Evolutionary conservation across 1,139 yeast genomes (phyloP).

Genomic region (Groenewaldozyma sp.): DNA sequence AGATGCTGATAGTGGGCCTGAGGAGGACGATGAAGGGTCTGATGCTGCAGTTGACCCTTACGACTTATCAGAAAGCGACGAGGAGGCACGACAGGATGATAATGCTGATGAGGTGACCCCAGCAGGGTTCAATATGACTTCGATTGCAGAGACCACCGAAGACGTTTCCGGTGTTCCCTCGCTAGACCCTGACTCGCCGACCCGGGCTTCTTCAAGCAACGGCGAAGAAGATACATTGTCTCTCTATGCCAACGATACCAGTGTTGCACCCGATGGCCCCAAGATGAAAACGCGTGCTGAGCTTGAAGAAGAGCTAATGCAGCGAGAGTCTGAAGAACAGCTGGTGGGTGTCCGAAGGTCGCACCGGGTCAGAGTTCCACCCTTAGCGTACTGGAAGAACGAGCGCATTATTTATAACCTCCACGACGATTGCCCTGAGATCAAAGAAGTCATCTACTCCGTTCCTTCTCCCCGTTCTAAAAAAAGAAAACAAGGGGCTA

Average conservation of each 20-base stretch:
- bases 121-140: not conserved
- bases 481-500: not conserved
- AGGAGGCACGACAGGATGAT: too few relatives aligned
- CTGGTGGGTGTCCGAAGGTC: conserved; percentile 37
- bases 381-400: conserved; percentile 79
- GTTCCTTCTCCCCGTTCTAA: not conserved
- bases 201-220: not conserved
- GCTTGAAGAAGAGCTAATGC: not conserved
- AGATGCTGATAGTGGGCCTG: not conserved
- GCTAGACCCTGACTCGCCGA: not conserved
- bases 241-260: not conserved
- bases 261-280: not conserved
- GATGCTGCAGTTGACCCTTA: too few relatives aligned
- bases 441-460: conserved; percentile 1
- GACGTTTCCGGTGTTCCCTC: conserved; percentile 1
- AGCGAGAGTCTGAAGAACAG: not conserved
- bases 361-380: conserved; percentile 55
- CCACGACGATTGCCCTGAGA: not conserved
- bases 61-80: too few relatives aligned
- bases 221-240: not conserved
- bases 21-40: too few relatives aligned
- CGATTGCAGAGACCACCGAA: not conserved
- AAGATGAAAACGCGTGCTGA: not conserved
- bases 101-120: not conserved
- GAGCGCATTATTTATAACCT: conserved; percentile 43